Base-by-base conservation (phyloP, 208 protist species). In the Wallacemonas collosoma region DNA sequence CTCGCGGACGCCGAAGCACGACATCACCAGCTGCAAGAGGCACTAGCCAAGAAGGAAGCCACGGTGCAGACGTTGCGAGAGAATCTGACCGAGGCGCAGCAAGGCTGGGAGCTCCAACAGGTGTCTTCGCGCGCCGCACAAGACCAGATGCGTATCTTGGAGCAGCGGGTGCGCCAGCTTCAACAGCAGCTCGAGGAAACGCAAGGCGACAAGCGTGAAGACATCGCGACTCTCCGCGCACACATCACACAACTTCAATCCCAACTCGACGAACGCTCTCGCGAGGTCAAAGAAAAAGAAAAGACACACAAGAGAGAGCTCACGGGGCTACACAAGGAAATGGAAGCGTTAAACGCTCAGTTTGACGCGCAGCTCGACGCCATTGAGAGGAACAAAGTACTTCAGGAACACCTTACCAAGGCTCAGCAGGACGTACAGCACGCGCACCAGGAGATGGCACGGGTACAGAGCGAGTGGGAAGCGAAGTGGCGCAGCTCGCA, bases 301-400 rank as follows among this genome's bases (percentile, higher is more conserved):
- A 68, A 69, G 36, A 60, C 65, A 51, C 81, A 87, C 75, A 76
- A 76, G 51, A 36, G 57, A 15, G 84, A 89, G 70, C 67, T 89
- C 17, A 41, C 66, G 1, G 72, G 40, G 1, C 65, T 91, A 50
- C 77, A 81, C n/a, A 60, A 72, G 14, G 87, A 91, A 60, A 85
- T 88, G 36, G 61, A 48, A 8, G 66, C 73, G 1, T 66, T 92
- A 39, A 73, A 68, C 7, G 71, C 77, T 15, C 79, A 88, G 66
- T 77, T 83, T 8, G 81, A 87, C 2, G 56, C 71, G 9, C 72
- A 87, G 54, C 17, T 76, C 35, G 65, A 61, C 1, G 41, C 40
- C 5, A 39, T 71, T 11, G 14, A 17, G 14, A 64, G 14, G 38
- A 15, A n/a, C 36, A 9, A 35, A 7, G 35, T 58, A 36, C 36